phyloP scores from a whole-genome alignment of 2,329 filamentous ascomycete genomes.

The Aureobasidium sp. region DNA sequence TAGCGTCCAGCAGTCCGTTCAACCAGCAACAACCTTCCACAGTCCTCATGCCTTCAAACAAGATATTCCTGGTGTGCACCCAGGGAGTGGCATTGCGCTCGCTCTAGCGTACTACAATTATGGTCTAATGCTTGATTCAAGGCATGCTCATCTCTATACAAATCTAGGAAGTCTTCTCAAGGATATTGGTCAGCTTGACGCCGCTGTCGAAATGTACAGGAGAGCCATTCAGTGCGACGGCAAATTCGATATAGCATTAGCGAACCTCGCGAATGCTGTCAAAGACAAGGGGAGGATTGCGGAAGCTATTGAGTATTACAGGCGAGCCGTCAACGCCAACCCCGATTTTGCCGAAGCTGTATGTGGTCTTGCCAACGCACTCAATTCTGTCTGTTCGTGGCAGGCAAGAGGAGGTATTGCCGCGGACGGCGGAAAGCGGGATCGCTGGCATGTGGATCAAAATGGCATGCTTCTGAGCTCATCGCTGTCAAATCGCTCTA shows the following conservation, averaged over 20 bases:
- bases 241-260: slow-evolving; percentile 94
- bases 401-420: slow-evolving; percentile 78
- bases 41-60: slow-evolving; percentile 24
- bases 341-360: slow-evolving; percentile 96
- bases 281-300: slow-evolving; percentile 91
- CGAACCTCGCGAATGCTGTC: slow-evolving; percentile 93
- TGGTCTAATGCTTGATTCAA: slow-evolving; percentile 74
- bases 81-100: slow-evolving; percentile 79
- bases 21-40: slow-evolving; percentile 33
- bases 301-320: slow-evolving; percentile 90
- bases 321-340: slow-evolving; percentile 80
- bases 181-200: slow-evolving; percentile 85
- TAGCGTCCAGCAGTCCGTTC: slow-evolving; percentile 68
- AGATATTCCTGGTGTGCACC: slow-evolving; percentile 67
- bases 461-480: slow-evolving; percentile 76
- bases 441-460: slow-evolving; percentile 90
- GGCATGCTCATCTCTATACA: slow-evolving; percentile 93
- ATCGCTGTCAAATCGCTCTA: slow-evolving; percentile 50
- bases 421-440: slow-evolving; percentile 63
- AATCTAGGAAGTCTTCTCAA: slow-evolving; percentile 93
- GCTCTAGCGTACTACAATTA: slow-evolving; percentile 95
- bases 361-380: slow-evolving; percentile 85
- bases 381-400: slow-evolving; percentile 97
- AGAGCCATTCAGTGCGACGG: slow-evolving; percentile 85
- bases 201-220: slow-evolving; percentile 96